Conservation (phyloP, 257 asterid genomes). For the Solanum gandarillasii region DNA sequence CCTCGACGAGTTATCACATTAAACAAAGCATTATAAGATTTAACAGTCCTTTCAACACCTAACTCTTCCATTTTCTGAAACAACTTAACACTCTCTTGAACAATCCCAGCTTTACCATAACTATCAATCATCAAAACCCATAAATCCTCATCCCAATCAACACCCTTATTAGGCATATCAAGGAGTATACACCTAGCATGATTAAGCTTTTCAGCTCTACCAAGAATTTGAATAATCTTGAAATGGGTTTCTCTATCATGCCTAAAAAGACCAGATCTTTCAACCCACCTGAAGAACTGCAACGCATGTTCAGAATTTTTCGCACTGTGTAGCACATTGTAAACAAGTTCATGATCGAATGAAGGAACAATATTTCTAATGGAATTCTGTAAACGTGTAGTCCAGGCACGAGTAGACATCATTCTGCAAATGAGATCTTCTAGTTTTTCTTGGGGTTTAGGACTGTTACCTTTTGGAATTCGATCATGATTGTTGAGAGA, state of each 20-base stretch:
- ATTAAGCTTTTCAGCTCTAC: constrained; percentile 64
- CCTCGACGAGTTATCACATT: constrained; percentile 76
- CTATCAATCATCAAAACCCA: constrained; percentile 76
- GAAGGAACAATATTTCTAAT: constrained; percentile 57
- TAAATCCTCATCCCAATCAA: constrained; percentile 88
- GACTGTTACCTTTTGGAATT: constrained; percentile 11
- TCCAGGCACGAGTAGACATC: constrained; percentile 90
- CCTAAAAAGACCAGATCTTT: constrained; percentile 50
- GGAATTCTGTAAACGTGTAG: constrained; percentile 82
- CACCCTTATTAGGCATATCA: constrained; percentile 77
- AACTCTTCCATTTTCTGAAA: constrained; percentile 72
- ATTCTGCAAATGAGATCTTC: constrained; percentile 67
- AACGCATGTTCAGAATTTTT: constrained; percentile 76
- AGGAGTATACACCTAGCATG: constrained; percentile 81
- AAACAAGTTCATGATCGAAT: constrained; percentile 67
- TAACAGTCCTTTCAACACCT: constrained; percentile 54
- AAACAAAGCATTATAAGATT: constrained; percentile 59
- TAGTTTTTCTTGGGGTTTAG: constrained; percentile 38
- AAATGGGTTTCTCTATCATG: constrained; percentile 59
- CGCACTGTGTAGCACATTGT: constrained; percentile 66
- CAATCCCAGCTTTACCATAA: constrained; percentile 77
- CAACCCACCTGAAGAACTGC: constrained; percentile 94
- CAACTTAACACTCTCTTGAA: constrained; percentile 90
- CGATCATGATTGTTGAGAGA: neutral
- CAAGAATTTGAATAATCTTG: constrained; percentile 69